Percentiles rank a stretch among this genome's conserved stretches.
These are phyloP conservation scores for Starmerella lactis-condensi DNA, from an alignment of 805 yeast species.

Conservation along the genomic window DNA sequence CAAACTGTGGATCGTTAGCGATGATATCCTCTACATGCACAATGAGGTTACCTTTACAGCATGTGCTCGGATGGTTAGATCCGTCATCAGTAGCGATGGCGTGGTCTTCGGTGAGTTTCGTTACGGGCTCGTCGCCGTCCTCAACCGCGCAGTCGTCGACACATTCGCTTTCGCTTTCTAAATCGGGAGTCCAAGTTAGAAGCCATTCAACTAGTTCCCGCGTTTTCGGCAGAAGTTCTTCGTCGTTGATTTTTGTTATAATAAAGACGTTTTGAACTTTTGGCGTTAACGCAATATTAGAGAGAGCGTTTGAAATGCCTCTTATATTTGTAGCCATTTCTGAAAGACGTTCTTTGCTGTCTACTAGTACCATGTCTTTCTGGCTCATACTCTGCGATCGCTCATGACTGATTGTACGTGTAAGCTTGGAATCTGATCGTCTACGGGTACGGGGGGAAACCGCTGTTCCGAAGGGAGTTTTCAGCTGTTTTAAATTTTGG, in stretches of 20 bases:
- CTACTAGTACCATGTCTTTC: conserved; percentile 17
- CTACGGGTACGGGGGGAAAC: not conserved
- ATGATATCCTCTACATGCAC: conserved; percentile 64
- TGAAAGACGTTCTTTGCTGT: conserved; percentile 17
- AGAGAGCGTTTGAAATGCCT: conserved; percentile 18
- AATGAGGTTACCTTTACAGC: conserved; percentile 19
- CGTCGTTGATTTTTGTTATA: conserved; percentile 17
- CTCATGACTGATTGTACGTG: not conserved
- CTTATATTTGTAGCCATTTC: conserved; percentile 19
- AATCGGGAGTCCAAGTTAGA: conserved; percentile 14
- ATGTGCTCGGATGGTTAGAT: conserved; percentile 3
- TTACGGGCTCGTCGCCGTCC: conserved; percentile 1
- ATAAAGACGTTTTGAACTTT: conserved; percentile 14
- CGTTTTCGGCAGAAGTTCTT: conserved; percentile 11
- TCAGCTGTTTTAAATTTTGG: conserved; percentile 7
- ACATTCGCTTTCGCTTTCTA: not conserved
- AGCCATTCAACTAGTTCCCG: conserved; percentile 15
- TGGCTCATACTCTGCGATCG: not conserved
- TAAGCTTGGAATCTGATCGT: not conserved
- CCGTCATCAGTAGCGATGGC: not conserved
- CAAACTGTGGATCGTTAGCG: conserved; percentile 43
- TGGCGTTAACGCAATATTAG: conserved; percentile 16
- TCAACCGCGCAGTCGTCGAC: not conserved
- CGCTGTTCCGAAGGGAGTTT: conserved; percentile 1
- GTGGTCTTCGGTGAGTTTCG: too few relatives aligned